phyloP scores from a whole-genome alignment of 1,139 yeast species.

The Suhomyces anneliseae region DNA sequence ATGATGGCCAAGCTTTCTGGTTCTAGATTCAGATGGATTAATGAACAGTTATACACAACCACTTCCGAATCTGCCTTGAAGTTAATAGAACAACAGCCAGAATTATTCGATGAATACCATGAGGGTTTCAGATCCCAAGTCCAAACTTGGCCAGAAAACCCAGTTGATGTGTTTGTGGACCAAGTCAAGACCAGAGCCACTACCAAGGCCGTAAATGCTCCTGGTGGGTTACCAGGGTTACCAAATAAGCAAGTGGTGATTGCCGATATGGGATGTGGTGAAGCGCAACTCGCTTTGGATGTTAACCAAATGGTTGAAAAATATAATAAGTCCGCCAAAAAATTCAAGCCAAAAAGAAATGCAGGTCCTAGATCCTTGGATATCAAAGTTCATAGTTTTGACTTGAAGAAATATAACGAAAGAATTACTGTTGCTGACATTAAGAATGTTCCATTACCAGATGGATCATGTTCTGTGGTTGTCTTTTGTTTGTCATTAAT shows the following conservation, averaged over 20 bases:
- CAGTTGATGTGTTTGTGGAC: constrained; percentile 82
- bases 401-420: constrained; percentile 80
- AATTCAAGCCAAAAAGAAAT: constrained; percentile 27
- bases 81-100: constrained; percentile 78
- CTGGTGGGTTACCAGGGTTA: constrained; percentile 89
- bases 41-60: constrained; percentile 88
- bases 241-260: constrained; percentile 58
- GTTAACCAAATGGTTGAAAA: constrained; percentile 51
- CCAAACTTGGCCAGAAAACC: constrained; percentile 97
- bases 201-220: constrained; percentile 76
- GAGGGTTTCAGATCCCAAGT: constrained; percentile 94
- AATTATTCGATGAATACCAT: constrained; percentile 89
- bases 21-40: constrained; percentile 95
- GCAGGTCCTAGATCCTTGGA: constrained; percentile 34
- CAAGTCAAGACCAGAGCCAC: constrained; percentile 62
- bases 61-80: constrained; percentile 74
- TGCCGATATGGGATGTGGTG: constrained; percentile 99
- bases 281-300: constrained; percentile 79
- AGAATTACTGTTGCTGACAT: constrained; percentile 95
- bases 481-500: constrained; percentile 90
- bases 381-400: constrained; percentile 82
- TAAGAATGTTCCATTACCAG: constrained; percentile 79
- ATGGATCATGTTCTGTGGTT: constrained; percentile 77
- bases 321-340: constrained; percentile 28
- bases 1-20: constrained; percentile 96